Base-by-base conservation (phyloP, 805 yeast genomes). In the Hanseniaspora thailandica region DNA sequence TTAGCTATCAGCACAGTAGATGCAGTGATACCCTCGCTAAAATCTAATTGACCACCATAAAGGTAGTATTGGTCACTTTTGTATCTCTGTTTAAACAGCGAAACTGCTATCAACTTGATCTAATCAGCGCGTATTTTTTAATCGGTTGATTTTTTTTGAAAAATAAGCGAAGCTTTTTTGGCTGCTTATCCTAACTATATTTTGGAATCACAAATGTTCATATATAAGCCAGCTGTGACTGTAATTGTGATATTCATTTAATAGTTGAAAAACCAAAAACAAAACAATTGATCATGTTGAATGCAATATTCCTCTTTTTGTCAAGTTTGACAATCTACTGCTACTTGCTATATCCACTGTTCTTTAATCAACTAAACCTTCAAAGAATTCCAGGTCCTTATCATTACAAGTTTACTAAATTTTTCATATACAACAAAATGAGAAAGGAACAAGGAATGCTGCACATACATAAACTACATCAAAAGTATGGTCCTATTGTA, bases 331-430 rank as follows among this genome's bases (percentile, higher is more conserved):
- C 58, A 22, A 4, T 60, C 2, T 75, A 72, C 60, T 52, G 63
- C 30, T 60, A 71, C 38, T 38, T 74, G 3, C 44, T 78, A 1
- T 70, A 71, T 53, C 83, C 83, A 2, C 65, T 78, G 28, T 65
- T 61, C 40, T 52, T 76, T 4, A 76, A 76, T 30, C 81, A 83
- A 7, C 60, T 81, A 6, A 56, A 47, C 15, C 38, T 19, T 25
- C 62, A 74, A 30, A 55, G 63, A 17, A 60, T 81, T 4, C 86
- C 86, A 0, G 86, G 86, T 0, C 86, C 86, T 0, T 67, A 66
- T 47, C 56, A 74, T 12, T 73, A 78, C 59, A 69, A 81, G 25
- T 56, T 79, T 15, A 64, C 81, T 1, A 61, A 62, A 22, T 66
- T 69, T 30, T 68, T 69, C 63, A 69, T 71, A 19, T 63, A 73